These are phyloP conservation scores for Cucurbitaria berberidis DNA, from an alignment of 2,329 filamentous ascomycete genomes.

Conservation along the genomic window DNA sequence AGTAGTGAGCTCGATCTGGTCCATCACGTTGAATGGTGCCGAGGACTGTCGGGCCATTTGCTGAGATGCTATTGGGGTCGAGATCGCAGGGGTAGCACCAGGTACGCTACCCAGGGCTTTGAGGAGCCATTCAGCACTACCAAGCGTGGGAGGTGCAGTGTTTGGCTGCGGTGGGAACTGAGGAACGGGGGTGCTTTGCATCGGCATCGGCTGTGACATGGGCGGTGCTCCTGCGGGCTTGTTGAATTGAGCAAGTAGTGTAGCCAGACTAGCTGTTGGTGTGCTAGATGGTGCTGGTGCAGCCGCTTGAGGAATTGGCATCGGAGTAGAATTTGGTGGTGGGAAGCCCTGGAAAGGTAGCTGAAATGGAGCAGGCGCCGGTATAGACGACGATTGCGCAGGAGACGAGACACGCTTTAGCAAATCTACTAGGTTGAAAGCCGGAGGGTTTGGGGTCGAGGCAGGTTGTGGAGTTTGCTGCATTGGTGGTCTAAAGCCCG, in stretches of 20 bases:
- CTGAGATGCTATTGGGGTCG: slow-evolving; percentile 31
- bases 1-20: slow-evolving; percentile 66
- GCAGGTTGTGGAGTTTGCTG: slow-evolving; percentile 28
- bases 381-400: slow-evolving; percentile 29
- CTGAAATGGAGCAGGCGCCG: slow-evolving; percentile 34
- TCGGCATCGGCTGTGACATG: slow-evolving; percentile 20
- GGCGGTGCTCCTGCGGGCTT: slow-evolving; percentile 29
- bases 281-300: slow-evolving; percentile 35
- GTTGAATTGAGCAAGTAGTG: slow-evolving; percentile 41
- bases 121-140: slow-evolving; percentile 40
- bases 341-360: slow-evolving; percentile 36
- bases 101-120: slow-evolving; percentile 38
- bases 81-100: slow-evolving; percentile 34
- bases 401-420: slow-evolving; percentile 38
- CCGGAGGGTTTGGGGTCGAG: slow-evolving; percentile 25
- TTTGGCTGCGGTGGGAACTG: slow-evolving; percentile 26
- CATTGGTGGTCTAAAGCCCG: slow-evolving; percentile 28
- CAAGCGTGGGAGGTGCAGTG: slow-evolving; percentile 19
- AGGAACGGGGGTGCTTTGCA: slow-evolving; percentile 22
- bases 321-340: slow-evolving; percentile 27
- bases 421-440: slow-evolving; percentile 38
- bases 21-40: slow-evolving; percentile 48
- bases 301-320: slow-evolving; percentile 26
- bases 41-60: slow-evolving; percentile 37
- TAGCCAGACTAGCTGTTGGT: slow-evolving; percentile 39